Percentiles rank a stretch among this genome's conserved stretches.
These are phyloP conservation scores for Neoscytalidium dimidiatum DNA, from an alignment of 2,329 filamentous ascomycete species.

Conservation along the genomic window DNA sequence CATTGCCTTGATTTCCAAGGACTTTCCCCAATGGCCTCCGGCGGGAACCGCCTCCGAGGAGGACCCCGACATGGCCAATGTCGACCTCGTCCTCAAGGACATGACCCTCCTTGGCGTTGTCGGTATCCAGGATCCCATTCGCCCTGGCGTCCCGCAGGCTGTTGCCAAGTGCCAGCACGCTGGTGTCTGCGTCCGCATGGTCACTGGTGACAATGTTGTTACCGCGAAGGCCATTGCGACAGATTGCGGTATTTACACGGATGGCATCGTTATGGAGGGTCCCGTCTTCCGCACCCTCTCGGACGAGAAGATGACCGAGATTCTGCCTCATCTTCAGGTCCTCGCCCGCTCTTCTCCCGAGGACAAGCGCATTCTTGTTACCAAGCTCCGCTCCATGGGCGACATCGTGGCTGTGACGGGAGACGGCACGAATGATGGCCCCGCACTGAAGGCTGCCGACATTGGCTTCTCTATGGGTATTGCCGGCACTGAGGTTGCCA, in stretches of 20 bases:
- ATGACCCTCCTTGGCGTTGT: slow-evolving; percentile 60
- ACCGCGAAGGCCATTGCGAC: slow-evolving; percentile 78
- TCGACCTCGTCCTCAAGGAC: background rate
- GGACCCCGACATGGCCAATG: background rate
- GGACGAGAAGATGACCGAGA: slow-evolving; percentile 42
- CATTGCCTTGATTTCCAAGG: slow-evolving; percentile 44
- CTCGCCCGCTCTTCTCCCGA: slow-evolving; percentile 74
- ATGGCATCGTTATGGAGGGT: slow-evolving; percentile 73
- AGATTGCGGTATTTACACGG: slow-evolving; percentile 74
- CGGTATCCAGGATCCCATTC: slow-evolving; percentile 80
- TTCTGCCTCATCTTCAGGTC: slow-evolving; percentile 68
- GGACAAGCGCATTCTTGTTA: slow-evolving; percentile 74
- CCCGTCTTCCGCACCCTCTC: slow-evolving; percentile 75
- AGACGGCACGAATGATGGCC: slow-evolving; percentile 82
- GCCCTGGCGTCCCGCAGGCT: slow-evolving; percentile 72
- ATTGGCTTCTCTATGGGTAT: slow-evolving; percentile 88
- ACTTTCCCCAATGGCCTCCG: slow-evolving; percentile 41
- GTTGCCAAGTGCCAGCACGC: slow-evolving; percentile 73
- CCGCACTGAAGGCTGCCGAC: slow-evolving; percentile 77
- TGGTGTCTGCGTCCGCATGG: slow-evolving; percentile 81
- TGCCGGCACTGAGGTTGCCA: slow-evolving; percentile 79
- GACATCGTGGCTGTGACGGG: slow-evolving; percentile 83
- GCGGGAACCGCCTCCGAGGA: background rate
- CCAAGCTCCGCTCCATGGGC: slow-evolving; percentile 41
- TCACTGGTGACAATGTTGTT: slow-evolving; percentile 79